These are phyloP conservation scores for Malus domestica DNA, from an alignment of 306 rosid species.

Conservation along the genomic window DNA sequence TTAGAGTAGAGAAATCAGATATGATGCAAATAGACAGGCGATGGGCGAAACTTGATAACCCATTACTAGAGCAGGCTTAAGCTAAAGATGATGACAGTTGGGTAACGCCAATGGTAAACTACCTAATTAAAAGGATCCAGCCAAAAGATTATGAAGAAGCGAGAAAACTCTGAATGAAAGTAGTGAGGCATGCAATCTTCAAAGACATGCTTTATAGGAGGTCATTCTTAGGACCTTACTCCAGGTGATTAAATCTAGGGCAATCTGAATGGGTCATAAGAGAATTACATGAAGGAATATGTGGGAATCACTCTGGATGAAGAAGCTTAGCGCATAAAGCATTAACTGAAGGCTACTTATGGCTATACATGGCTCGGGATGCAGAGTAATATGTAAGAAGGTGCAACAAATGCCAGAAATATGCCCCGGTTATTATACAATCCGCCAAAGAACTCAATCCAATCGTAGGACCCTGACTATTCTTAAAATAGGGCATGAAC, in stretches of 20 bases:
- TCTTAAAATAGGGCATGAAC: neutral
- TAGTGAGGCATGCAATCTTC: no score
- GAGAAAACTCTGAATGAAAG: no score
- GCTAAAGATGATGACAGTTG: no score
- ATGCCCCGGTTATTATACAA: rapidly evolving
- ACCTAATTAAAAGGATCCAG: neutral
- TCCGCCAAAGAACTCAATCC: neutral
- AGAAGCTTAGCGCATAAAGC: neutral
- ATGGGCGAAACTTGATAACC: rapidly evolving
- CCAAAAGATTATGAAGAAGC: no score
- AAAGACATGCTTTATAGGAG: rapidly evolving
- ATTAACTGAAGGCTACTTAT: neutral
- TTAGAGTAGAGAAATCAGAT: rapidly evolving
- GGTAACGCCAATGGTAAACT: no score
- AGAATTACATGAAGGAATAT: neutral
- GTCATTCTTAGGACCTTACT: neutral
- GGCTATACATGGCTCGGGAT: neutral
- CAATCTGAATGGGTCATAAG: neutral
- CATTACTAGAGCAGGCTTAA: no score
- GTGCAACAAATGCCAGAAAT: neutral
- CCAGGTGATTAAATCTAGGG: rapidly evolving
- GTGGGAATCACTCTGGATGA: neutral
- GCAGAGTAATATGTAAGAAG: rapidly evolving
- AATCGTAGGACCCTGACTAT: rapidly evolving
- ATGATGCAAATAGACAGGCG: neutral